These are phyloP conservation scores for Abrus precatorius DNA, from an alignment of 306 rosid species.

Conservation along the genomic window DNA sequence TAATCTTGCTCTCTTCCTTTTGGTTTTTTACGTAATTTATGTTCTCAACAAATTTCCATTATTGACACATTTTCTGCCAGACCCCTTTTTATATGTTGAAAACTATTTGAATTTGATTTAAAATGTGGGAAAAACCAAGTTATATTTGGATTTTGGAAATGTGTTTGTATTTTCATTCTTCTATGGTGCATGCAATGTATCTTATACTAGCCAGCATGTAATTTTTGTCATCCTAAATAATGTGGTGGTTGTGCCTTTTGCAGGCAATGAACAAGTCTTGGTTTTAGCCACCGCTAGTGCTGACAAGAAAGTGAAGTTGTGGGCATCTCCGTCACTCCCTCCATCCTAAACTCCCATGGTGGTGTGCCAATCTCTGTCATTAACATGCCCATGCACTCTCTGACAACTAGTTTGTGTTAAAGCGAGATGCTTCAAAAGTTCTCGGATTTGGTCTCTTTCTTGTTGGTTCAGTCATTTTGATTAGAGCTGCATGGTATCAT, in stretches of 20 bases:
- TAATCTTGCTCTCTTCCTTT: conserved; percentile 26
- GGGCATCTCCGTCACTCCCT: conserved; percentile 77
- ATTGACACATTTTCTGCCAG: conserved; percentile 25
- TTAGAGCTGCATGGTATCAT: conserved; percentile 36
- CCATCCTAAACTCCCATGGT: conserved; percentile 48
- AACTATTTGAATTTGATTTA: neutral
- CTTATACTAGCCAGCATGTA: conserved; percentile 5
- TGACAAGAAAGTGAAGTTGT: conserved; percentile 96
- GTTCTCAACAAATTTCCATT: neutral
- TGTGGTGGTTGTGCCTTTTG: conserved; percentile 4
- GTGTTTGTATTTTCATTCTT: neutral
- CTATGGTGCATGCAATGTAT: conserved; percentile 4
- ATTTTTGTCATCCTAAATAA: neutral
- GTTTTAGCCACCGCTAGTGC: conserved; percentile 85
- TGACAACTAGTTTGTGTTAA: conserved; percentile 21
- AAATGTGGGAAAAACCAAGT: neutral
- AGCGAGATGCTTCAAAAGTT: conserved; percentile 42
- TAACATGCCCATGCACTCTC: conserved; percentile 27
- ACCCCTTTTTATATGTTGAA: neutral
- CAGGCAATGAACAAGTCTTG: conserved; percentile 68
- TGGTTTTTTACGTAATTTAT: neutral
- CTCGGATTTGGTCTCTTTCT: conserved; percentile 41
- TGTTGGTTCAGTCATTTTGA: conserved; percentile 22
- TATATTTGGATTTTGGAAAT: neutral
- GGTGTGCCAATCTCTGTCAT: conserved; percentile 18